Conservation (phyloP, 2,329 filamentous ascomycete genomes). For the Rutstroemia sp. region DNA sequence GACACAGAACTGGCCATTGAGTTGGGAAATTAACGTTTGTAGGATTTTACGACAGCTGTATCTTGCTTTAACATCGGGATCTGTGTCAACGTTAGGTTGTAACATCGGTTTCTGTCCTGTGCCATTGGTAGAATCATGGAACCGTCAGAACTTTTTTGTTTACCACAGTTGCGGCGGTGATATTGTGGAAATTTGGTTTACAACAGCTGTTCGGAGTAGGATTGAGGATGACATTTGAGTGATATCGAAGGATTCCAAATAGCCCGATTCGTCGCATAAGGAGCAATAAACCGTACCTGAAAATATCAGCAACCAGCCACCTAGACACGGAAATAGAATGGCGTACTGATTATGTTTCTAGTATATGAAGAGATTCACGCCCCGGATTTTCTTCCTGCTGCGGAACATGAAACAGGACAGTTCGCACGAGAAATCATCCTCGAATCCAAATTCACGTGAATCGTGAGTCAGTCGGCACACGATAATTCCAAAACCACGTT, state of each 20-base stretch:
- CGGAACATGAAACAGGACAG: neutral
- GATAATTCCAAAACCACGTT: too few relatives aligned
- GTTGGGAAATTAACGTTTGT: neutral
- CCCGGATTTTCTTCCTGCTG: neutral
- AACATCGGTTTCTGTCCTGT: neutral
- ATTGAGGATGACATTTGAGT: neutral
- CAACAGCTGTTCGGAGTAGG: neutral
- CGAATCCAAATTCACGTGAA: neutral
- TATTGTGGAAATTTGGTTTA: slow-evolving; percentile 6
- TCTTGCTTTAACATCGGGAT: neutral
- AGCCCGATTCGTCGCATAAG: neutral
- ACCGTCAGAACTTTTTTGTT: neutral
- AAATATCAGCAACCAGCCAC: neutral
- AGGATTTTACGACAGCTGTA: neutral
- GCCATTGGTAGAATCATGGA: neutral
- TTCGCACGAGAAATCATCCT: neutral
- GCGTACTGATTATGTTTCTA: neutral
- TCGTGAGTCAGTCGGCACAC: neutral
- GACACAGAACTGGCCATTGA: neutral
- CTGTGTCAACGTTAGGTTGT: neutral
- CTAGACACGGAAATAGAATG: neutral
- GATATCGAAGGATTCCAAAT: neutral
- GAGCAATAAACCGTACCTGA: neutral
- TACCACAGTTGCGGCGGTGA: neutral
- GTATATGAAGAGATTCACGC: too few relatives aligned